A percentile compares a stretch with the other conserved stretches of the same genome.
Evolutionary conservation across 176 grass and related monocot genomes (phyloP).

Genomic region (Eleusine coracana): DNA sequence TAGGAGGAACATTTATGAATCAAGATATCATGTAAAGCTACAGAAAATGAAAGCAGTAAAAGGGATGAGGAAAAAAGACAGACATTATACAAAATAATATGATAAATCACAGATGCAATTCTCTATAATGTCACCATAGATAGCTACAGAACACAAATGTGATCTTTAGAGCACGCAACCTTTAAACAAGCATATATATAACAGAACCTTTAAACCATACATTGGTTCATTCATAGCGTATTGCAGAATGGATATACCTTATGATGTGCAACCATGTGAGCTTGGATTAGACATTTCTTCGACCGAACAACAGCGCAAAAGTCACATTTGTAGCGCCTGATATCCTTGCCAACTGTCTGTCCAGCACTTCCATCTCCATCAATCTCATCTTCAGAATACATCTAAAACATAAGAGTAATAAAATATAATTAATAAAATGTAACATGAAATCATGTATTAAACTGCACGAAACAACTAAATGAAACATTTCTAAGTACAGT

Average conservation of each 20-base stretch:
- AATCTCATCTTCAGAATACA: constrained; percentile 46
- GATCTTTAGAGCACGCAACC: background rate
- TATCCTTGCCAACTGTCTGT: constrained; percentile 34
- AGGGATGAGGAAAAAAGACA: background rate
- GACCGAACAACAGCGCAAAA: constrained; percentile 61
- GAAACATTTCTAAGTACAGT: background rate
- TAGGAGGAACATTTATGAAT: background rate
- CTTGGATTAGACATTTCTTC: constrained; percentile 60
- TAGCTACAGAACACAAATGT: background rate
- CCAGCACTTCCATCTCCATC: background rate
- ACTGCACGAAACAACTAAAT: constrained; percentile 8
- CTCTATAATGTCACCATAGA: background rate
- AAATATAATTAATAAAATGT: background rate
- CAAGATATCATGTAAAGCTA: background rate
- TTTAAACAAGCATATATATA: background rate
- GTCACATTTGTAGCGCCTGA: constrained; percentile 66
- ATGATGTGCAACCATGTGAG: constrained; percentile 60
- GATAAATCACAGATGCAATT: background rate
- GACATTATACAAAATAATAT: background rate
- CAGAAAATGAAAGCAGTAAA: background rate
- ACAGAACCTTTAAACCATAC: background rate
- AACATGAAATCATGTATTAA: background rate
- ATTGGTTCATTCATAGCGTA: background rate
- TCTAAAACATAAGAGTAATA: constrained; percentile 36
- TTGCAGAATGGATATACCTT: constrained; percentile 32